phyloP scores from a whole-genome alignment of 2,329 filamentous ascomycete species.

The Penicillium sclerotigenum region DNA sequence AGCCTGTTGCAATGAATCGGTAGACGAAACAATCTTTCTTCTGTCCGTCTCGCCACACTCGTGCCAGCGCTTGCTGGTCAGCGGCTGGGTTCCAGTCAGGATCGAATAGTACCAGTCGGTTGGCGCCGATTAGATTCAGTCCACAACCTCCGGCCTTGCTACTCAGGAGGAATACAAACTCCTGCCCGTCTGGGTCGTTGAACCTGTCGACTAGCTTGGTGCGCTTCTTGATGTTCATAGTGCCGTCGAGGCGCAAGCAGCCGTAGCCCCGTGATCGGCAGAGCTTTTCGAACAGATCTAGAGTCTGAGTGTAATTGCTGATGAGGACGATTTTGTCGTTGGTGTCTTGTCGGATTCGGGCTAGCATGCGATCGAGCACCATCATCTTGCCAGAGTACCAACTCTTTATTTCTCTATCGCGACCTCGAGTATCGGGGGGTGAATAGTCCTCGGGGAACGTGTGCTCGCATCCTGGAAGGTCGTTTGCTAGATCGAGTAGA shows the following conservation, averaged over 20 bases:
- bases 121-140: slow-evolving; percentile 91
- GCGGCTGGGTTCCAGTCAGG: slow-evolving; percentile 98
- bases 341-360: slow-evolving; percentile 89
- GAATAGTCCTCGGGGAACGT: slow-evolving; percentile 83
- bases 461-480: slow-evolving; percentile 81
- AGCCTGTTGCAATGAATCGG: slow-evolving; percentile 96
- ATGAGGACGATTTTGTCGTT: slow-evolving; percentile 99
- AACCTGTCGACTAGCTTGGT: slow-evolving; percentile 97
- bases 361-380: slow-evolving; percentile 96
- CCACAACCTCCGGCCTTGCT: slow-evolving; percentile 96
- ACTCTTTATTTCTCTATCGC: slow-evolving; percentile 86
- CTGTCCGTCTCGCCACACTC: slow-evolving; percentile 98
- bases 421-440: slow-evolving; percentile 78
- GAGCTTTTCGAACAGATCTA: slow-evolving; percentile 89
- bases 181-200: slow-evolving; percentile 83
- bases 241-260: slow-evolving; percentile 84
- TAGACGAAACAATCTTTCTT: slow-evolving; percentile 99
- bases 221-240: slow-evolving; percentile 96
- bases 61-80: slow-evolving; percentile 92
- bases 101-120: slow-evolving; percentile 92
- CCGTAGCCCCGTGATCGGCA: slow-evolving; percentile 85
- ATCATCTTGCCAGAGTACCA: slow-evolving; percentile 99
- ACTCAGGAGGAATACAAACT: slow-evolving; percentile 94
- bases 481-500: slow-evolving; percentile 74
- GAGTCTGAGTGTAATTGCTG: slow-evolving; percentile 94